These are phyloP conservation scores for Claviceps maximensis DNA, from an alignment of 2,329 filamentous ascomycete species.

Conservation along the genomic window DNA sequence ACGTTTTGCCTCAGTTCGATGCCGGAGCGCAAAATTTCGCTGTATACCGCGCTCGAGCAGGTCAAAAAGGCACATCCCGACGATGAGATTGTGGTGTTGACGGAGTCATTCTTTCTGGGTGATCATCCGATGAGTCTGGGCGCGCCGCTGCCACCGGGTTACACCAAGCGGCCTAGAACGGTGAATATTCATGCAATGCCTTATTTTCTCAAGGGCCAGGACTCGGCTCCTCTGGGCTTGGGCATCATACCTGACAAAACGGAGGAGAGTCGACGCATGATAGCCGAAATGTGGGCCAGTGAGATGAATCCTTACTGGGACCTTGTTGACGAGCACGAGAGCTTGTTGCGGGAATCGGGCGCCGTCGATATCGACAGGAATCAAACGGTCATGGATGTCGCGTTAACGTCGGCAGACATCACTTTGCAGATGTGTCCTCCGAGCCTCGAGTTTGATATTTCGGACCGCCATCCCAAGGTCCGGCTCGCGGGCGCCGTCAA, in stretches of 20 bases:
- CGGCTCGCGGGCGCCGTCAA: constrained; percentile 29
- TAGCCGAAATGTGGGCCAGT: not conserved
- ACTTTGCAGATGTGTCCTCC: constrained; percentile 25
- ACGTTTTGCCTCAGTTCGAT: not conserved
- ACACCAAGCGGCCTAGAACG: constrained; percentile 18
- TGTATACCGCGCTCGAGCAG: not conserved
- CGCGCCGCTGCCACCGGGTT: constrained; percentile 25
- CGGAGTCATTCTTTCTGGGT: constrained; percentile 26
- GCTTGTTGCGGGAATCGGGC: not conserved
- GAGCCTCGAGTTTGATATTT: constrained; percentile 25
- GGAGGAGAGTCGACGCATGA: not conserved
- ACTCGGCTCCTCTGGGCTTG: not conserved
- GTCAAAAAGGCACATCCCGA: constrained; percentile 7
- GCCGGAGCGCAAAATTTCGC: not conserved
- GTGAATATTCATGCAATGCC: constrained; percentile 27
- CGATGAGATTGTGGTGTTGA: constrained; percentile 29
- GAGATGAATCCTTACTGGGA: not conserved
- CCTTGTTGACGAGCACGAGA: not conserved
- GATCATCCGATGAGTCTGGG: constrained; percentile 24
- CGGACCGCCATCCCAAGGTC: constrained; percentile 24
- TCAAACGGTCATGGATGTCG: constrained; percentile 21
- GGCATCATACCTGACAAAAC: not conserved
- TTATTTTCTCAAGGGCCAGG: constrained; percentile 20
- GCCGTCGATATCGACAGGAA: not conserved
- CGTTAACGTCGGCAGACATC: constrained; percentile 23